phyloP scores from a whole-genome alignment of 305 asterid genomes.

The Stenogyne calaminthoides region DNA sequence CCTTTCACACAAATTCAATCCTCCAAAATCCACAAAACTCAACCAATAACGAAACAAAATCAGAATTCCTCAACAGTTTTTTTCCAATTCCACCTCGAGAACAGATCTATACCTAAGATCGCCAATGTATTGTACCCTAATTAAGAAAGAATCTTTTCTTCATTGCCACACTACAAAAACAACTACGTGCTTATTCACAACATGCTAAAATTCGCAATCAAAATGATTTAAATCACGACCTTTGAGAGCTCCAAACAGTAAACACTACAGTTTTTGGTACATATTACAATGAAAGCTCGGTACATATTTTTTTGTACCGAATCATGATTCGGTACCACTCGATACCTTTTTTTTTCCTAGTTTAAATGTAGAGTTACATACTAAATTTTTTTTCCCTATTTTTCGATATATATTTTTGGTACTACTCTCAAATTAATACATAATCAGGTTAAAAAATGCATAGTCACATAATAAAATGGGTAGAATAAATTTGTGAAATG shows the following conservation, averaged over 20 bases:
- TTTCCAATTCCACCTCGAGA: not conserved
- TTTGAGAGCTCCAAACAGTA: not conserved
- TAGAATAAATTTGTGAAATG: no score
- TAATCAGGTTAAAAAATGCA: no score
- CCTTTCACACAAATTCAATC: conserved; percentile 17
- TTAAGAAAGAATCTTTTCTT: conserved; percentile 14
- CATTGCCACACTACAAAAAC: conserved; percentile 17
- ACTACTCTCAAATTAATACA: no score
- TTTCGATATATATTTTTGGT: no score
- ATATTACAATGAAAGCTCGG: no score
- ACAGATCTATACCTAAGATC: conserved; percentile 36
- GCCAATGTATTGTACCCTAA: conserved; percentile 23
- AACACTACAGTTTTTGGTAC: conserved; percentile 20
- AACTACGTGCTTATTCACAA: not conserved
- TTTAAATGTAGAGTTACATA: no score
- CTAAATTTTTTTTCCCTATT: no score
- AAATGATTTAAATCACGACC: not conserved
- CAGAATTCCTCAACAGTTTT: conserved; percentile 5
- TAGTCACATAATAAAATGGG: no score
- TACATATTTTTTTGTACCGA: no score
- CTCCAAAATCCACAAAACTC: conserved; percentile 6
- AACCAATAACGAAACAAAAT: conserved; percentile 15
- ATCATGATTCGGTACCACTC: no score
- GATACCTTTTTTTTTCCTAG: no score
- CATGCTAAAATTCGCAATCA: conserved; percentile 11